phyloP scores from a whole-genome alignment of 23 red algal species.

The Gracilaria domingensis region DNA sequence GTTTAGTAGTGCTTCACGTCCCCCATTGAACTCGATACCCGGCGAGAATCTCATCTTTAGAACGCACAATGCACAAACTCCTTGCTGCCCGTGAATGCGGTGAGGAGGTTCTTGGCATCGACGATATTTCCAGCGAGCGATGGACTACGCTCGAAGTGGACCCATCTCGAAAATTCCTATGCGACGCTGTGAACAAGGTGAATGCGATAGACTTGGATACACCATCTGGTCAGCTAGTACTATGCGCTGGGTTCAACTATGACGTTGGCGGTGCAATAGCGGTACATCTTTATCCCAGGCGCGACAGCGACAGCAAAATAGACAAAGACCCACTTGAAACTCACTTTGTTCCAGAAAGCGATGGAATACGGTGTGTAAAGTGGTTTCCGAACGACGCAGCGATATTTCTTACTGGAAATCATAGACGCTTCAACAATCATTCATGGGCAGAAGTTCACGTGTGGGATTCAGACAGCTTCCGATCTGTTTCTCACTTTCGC shows the following conservation, averaged over 20 bases:
- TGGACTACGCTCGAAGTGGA: constrained; percentile 15
- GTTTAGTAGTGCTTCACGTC: neutral
- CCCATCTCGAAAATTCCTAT: neutral
- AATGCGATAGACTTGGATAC: constrained; percentile 27
- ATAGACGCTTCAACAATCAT: neutral
- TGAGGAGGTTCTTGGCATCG: constrained; percentile 12
- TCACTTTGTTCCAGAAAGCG: neutral
- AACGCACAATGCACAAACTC: neutral
- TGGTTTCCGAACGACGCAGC: constrained; percentile 65
- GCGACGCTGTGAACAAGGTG: neutral
- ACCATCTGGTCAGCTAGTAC: constrained; percentile 15
- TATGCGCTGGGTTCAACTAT: neutral
- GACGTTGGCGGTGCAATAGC: constrained; percentile 8
- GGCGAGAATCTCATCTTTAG: neutral
- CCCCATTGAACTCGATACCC: neutral
- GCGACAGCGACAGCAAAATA: neutral
- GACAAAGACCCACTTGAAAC: neutral
- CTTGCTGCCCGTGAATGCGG: constrained; percentile 44
- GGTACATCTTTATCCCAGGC: neutral
- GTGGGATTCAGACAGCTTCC: constrained; percentile 50
- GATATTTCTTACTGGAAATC: constrained; percentile 41
- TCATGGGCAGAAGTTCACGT: constrained; percentile 26
- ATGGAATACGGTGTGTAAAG: constrained; percentile 7
- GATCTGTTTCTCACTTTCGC: neutral
- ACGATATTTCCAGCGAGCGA: constrained; percentile 17